Conservation (phyloP, 345 rosid species). For the Hibiscus mutabilis region DNA sequence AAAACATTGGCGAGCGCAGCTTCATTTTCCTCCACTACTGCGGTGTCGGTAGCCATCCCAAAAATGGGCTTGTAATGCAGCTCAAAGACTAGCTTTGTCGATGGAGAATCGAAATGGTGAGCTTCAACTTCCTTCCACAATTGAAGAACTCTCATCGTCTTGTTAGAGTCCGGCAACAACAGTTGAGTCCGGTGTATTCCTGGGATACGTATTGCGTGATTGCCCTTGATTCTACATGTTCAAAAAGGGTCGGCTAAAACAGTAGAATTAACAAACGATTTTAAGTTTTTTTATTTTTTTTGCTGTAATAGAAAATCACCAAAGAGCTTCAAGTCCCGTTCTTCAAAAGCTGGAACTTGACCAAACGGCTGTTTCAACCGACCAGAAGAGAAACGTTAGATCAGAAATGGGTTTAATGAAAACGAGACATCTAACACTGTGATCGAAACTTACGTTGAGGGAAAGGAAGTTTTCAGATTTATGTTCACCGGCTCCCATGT, state of each 20-base stretch:
- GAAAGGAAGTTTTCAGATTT: slow-evolving; percentile 44
- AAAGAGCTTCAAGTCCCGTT: slow-evolving; percentile 62
- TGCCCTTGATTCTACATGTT: slow-evolving; percentile 71
- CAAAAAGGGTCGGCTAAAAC: background rate
- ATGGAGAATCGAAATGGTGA: slow-evolving; percentile 51
- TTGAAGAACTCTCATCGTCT: slow-evolving; percentile 22
- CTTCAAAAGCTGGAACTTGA: slow-evolving; percentile 64
- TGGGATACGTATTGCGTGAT: slow-evolving; percentile 52
- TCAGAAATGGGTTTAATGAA: background rate
- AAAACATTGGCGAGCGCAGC: slow-evolving; percentile 43
- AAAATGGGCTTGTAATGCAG: slow-evolving; percentile 35
- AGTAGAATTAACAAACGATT: no score
- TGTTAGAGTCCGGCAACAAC: slow-evolving; percentile 23
- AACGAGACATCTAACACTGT: background rate
- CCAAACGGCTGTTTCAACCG: slow-evolving; percentile 57
- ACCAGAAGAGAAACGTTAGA: slow-evolving; percentile 1
- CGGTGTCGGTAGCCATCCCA: slow-evolving; percentile 42
- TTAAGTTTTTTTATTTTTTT: background rate
- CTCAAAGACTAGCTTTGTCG: slow-evolving; percentile 58
- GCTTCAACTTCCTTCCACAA: slow-evolving; percentile 71
- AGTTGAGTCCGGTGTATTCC: slow-evolving; percentile 32
- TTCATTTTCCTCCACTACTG: slow-evolving; percentile 46
- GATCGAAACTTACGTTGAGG: slow-evolving; percentile 42
- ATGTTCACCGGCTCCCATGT: slow-evolving; percentile 50
- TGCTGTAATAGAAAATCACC: slow-evolving; percentile 27